Conservation (phyloP, 2,329 filamentous ascomycete species). For the Chrysoporthe puriensis region DNA sequence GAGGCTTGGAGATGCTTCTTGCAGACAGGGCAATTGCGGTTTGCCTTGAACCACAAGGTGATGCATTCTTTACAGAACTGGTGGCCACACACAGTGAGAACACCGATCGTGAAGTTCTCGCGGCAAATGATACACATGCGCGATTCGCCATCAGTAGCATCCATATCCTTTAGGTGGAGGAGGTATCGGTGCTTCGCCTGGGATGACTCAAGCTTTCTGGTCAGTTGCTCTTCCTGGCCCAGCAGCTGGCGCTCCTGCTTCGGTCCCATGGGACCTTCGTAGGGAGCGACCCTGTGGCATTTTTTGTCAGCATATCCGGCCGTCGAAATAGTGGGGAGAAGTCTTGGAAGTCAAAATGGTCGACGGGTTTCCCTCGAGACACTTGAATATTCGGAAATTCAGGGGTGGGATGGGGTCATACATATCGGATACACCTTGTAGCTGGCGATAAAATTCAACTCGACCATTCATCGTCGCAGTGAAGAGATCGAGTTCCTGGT, state of each 20-base stretch:
- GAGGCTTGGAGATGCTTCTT: conserved; percentile 67
- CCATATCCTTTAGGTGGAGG: conserved; percentile 57
- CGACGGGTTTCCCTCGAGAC: not conserved
- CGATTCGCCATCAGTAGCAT: conserved; percentile 65
- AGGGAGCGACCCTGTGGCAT: conserved; percentile 68
- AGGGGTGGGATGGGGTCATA: not conserved
- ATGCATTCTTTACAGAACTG: conserved; percentile 92
- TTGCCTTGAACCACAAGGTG: conserved; percentile 72
- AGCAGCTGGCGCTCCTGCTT: conserved; percentile 47
- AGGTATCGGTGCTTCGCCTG: conserved; percentile 78
- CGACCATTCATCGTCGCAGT: conserved; percentile 80
- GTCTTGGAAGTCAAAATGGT: not conserved
- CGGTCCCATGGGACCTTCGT: conserved; percentile 66
- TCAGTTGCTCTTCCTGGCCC: conserved; percentile 53
- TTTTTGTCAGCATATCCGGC: not conserved
- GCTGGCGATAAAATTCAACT: conserved; percentile 85
- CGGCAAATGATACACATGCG: conserved; percentile 88
- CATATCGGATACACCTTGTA: conserved; percentile 83
- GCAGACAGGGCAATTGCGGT: conserved; percentile 82
- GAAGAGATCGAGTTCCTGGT: conserved; percentile 77
- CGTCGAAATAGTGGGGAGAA: not conserved
- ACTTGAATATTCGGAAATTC: not conserved
- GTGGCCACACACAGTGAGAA: conserved; percentile 86
- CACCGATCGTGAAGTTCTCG: conserved; percentile 73
- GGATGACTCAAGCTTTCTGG: conserved; percentile 61